Conservation (phyloP, 2,329 filamentous ascomycete species). For the Fusarium setosum region DNA sequence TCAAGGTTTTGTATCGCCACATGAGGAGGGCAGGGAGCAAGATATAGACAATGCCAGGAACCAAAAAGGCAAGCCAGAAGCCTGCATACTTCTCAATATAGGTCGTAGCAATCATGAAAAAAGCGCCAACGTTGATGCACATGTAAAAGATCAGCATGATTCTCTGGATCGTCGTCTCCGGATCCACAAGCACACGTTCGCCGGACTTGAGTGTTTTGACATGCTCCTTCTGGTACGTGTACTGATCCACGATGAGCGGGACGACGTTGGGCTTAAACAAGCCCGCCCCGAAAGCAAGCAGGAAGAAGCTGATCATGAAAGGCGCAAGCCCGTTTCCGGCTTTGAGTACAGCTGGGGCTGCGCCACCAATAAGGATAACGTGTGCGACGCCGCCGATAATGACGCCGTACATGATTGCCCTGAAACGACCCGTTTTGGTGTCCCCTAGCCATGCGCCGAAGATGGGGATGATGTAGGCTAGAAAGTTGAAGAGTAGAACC, state of each 20-base stretch:
- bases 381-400: slow-evolving; percentile 74
- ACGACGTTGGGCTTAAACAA: slow-evolving; percentile 81
- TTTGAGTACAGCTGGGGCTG: slow-evolving; percentile 56
- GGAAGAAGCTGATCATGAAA: slow-evolving; percentile 70
- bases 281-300: slow-evolving; percentile 69
- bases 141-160: slow-evolving; percentile 2
- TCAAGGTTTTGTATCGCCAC: slow-evolving; percentile 67
- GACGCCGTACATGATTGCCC: slow-evolving; percentile 78
- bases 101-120: not conserved
- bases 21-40: slow-evolving; percentile 68
- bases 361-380: slow-evolving; percentile 74
- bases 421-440: slow-evolving; percentile 75
- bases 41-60: slow-evolving; percentile 58
- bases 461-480: slow-evolving; percentile 69
- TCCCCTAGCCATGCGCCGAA: slow-evolving; percentile 71
- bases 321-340: slow-evolving; percentile 62
- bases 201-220: slow-evolving; percentile 58
- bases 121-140: not conserved
- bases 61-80: slow-evolving; percentile 53
- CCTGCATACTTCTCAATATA: not conserved
- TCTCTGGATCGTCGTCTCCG: not conserved
- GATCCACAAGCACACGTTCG: slow-evolving; percentile 47
- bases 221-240: slow-evolving; percentile 61
- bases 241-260: slow-evolving; percentile 75
- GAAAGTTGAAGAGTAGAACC: slow-evolving; percentile 63